A percentile compares a stretch with the other conserved stretches of the same genome.
phyloP scores from a whole-genome alignment of 495 filamentous ascomycete genomes.

The Copromyces sp. region DNA sequence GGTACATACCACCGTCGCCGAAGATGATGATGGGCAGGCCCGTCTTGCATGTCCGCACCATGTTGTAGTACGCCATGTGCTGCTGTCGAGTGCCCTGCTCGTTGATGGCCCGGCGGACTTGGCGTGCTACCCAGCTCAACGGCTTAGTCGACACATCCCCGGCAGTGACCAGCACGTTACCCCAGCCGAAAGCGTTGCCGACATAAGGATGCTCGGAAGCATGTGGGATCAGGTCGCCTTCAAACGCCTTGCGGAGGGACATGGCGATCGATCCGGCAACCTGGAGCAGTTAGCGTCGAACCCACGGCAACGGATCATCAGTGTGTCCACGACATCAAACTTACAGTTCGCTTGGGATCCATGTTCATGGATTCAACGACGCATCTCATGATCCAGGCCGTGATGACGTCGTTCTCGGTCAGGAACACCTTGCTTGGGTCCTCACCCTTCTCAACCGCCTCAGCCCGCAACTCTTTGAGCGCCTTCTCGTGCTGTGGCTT shows the following conservation, averaged over 20 bases:
- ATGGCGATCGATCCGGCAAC: slow-evolving; percentile 20
- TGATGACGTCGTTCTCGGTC: slow-evolving; percentile 33
- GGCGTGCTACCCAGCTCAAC: slow-evolving; percentile 28
- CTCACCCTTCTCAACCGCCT: slow-evolving; percentile 16
- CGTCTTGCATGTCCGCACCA: slow-evolving; percentile 10
- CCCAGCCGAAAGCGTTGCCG: slow-evolving; percentile 24
- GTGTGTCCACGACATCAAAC: background rate
- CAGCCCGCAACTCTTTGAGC: slow-evolving; percentile 17
- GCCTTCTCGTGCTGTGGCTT: slow-evolving; percentile 11
- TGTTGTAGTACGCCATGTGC: slow-evolving; percentile 28
- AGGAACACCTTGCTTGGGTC: slow-evolving; percentile 28
- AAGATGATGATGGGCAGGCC: slow-evolving; percentile 24
- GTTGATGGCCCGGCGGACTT: slow-evolving; percentile 30
- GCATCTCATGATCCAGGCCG: slow-evolving; percentile 26
- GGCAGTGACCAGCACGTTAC: slow-evolving; percentile 24
- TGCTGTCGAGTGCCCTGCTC: slow-evolving; percentile 36
- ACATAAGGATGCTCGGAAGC: slow-evolving; percentile 18
- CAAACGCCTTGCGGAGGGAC: slow-evolving; percentile 16
- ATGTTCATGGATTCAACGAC: slow-evolving; percentile 10
- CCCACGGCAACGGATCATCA: too few species aligned
- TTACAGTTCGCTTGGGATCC: slow-evolving; percentile 10
- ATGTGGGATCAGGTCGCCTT: slow-evolving; percentile 17
- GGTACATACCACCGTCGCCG: slow-evolving; percentile 29
- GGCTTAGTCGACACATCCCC: slow-evolving; percentile 29
- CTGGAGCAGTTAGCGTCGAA: background rate